phyloP scores from a whole-genome alignment of 257 asterid genomes.

The Lithospermum erythrorhizon region DNA sequence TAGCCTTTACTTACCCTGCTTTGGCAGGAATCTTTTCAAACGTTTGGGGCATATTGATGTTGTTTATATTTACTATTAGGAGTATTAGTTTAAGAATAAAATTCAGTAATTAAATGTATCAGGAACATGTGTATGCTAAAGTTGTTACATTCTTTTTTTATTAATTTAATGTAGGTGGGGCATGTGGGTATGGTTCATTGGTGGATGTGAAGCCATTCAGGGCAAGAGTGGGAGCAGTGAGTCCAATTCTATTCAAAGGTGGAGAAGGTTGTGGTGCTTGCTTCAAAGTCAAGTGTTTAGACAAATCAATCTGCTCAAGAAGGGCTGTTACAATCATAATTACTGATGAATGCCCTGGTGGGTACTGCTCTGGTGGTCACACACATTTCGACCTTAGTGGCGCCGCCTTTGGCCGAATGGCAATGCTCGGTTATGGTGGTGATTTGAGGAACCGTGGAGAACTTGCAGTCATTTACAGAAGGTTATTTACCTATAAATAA shows the following conservation, averaged over 20 bases:
- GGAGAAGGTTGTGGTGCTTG: constrained; percentile 17
- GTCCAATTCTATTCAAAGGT: constrained; percentile 9
- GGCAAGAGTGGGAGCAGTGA: constrained; percentile 16
- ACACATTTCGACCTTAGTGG: constrained; percentile 91
- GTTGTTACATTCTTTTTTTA: not conserved
- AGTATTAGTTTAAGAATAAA: too few species aligned
- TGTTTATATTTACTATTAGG: too few species aligned
- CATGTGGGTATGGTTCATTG: constrained; percentile 87
- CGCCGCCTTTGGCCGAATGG: constrained; percentile 90
- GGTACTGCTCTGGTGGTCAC: constrained; percentile 54
- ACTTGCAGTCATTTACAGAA: constrained; percentile 59
- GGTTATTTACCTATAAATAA: constrained; percentile 24
- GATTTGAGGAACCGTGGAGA: constrained; percentile 84
- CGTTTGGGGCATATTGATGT: too few species aligned
- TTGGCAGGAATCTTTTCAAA: too few species aligned
- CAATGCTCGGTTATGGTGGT: constrained; percentile 59
- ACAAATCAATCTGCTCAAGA: constrained; percentile 42
- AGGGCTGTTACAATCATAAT: constrained; percentile 41
- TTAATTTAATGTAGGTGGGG: constrained; percentile 41
- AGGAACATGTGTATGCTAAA: not conserved
- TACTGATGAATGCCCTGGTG: constrained; percentile 85
- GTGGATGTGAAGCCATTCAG: constrained; percentile 90
- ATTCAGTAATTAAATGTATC: not conserved
- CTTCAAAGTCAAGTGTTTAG: constrained; percentile 13
- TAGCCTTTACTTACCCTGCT: too few species aligned